These are phyloP conservation scores for Marchantia polymorpha DNA, from an alignment of 225 moss, liverwort and hornwort genomes.

Conservation along the genomic window DNA sequence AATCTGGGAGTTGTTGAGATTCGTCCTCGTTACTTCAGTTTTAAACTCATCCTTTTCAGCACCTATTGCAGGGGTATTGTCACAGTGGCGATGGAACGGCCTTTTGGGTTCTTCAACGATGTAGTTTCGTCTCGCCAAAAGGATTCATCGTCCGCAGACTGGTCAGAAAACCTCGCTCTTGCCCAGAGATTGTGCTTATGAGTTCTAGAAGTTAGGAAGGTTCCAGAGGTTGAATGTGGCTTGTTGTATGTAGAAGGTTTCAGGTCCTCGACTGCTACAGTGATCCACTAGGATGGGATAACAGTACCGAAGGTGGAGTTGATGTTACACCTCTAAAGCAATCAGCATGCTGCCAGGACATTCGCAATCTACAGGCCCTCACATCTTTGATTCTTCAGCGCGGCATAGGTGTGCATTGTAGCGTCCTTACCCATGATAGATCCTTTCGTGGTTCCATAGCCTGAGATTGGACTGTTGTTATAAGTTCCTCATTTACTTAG, in stretches of 20 bases:
- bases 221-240: constrained; percentile 21
- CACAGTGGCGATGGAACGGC: constrained; percentile 2
- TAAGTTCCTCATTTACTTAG: no score
- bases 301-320: constrained; percentile 20
- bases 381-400: constrained; percentile 47
- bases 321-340: neutral
- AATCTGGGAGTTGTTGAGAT: neutral
- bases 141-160: neutral
- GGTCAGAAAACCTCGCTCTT: neutral
- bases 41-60: neutral
- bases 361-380: constrained; percentile 57
- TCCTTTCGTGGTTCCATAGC: neutral
- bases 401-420: constrained; percentile 45
- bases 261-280: constrained; percentile 83
- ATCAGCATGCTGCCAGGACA: constrained; percentile 37
- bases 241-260: constrained; percentile 44
- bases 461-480: no score
- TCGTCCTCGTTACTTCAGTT: neutral
- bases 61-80: constrained; percentile 14
- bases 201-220: neutral
- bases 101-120: constrained; percentile 1
- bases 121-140: neutral
- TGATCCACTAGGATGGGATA: constrained; percentile 88
- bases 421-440: neutral
- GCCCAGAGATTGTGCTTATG: neutral